Conservation (phyloP, 2,329 filamentous ascomycete genomes). For the Onygenales sp. region DNA sequence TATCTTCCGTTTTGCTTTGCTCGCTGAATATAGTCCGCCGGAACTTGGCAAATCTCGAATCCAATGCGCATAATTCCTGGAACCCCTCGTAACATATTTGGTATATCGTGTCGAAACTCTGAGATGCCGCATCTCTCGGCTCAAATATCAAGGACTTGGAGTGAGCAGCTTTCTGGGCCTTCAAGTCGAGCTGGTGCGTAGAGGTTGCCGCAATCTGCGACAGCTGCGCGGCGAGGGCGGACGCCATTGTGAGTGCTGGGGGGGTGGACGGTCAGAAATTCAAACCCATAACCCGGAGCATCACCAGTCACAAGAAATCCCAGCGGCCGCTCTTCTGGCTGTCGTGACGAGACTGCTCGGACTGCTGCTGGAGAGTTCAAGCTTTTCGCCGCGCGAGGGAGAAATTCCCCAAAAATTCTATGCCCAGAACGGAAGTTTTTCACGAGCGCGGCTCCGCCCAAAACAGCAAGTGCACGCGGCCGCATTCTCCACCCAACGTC, state of each 20-base stretch:
- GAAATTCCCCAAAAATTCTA: slow-evolving; percentile 14
- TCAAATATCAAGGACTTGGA: slow-evolving; percentile 95
- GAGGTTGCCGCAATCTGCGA: slow-evolving; percentile 84
- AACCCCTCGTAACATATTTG: slow-evolving; percentile 82
- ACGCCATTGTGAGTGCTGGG: slow-evolving; percentile 53
- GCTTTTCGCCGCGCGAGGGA: slow-evolving; percentile 3
- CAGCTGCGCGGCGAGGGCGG: slow-evolving; percentile 85
- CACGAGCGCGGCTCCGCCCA: slow-evolving; percentile 10
- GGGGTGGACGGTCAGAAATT: not conserved
- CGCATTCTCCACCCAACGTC: not conserved
- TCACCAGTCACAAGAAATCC: not conserved
- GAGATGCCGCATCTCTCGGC: slow-evolving; percentile 67
- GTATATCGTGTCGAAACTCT: slow-evolving; percentile 85
- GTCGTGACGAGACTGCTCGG: not conserved
- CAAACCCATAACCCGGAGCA: slow-evolving; percentile 1
- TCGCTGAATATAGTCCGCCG: slow-evolving; percentile 78
- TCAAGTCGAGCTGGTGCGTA: slow-evolving; percentile 82
- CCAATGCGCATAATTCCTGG: slow-evolving; percentile 80
- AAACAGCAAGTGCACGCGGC: slow-evolving; percentile 13
- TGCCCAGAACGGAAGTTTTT: slow-evolving; percentile 17
- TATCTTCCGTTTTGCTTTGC: slow-evolving; percentile 82
- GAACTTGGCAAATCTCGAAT: slow-evolving; percentile 67
- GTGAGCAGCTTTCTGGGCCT: slow-evolving; percentile 84
- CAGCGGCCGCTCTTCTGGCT: not conserved
- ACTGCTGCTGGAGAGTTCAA: not conserved